Base-by-base conservation (phyloP, 345 rosid species). In the Brassica cretica region DNA sequence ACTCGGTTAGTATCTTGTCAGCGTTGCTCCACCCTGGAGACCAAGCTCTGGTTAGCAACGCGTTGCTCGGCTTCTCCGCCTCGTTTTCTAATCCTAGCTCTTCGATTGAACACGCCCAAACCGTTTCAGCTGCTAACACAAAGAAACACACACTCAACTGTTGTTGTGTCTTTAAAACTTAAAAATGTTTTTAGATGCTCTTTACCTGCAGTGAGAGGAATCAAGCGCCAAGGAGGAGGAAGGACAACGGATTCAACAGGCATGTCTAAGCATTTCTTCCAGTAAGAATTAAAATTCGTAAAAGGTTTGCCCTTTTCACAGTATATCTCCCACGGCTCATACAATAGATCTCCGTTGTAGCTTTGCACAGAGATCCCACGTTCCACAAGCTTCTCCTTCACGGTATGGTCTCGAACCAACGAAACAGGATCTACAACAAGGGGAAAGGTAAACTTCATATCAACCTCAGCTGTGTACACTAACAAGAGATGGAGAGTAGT, bases 1-100 rank as follows among this genome's bases (percentile, higher is more conserved):
- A 92, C 77, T 89, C 97, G 4, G 72, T 82, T 66, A 92, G 82
- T 71, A 79, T 77, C 84, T 88, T 89, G 65, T 89, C 90, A 59
- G 95, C 98, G n/a, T 88, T 87, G 83, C 84, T 77, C 97, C 98
- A 92, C 15, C 98, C 98, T 1, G 98, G 97, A 7, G 92, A 88
- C 98, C 98, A 94, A 46, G 84, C 97, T 82, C 95, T 88, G 66
- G 95, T 91, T 78, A 94, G 72, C 77, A 94, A 83, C 8, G 92
- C 95, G 65, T 92, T 94, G 83, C 97, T 92, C 16, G 96, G 78
- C 71, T 89, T 94, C 39, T 92, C 98, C 0, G 91, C 80, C 74
- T 92, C 97, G 53, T 92, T 70, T 84, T 94, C 98, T 8, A 94
- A 89, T 30, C 88, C 95, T 60, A 94, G 81, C 64, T 86, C 89